Evolutionary conservation across 768 basidiomycete genomes (phyloP), one percentile per base, ranked within the genome.

Genomic region (Suillus ampliporus): DNA sequence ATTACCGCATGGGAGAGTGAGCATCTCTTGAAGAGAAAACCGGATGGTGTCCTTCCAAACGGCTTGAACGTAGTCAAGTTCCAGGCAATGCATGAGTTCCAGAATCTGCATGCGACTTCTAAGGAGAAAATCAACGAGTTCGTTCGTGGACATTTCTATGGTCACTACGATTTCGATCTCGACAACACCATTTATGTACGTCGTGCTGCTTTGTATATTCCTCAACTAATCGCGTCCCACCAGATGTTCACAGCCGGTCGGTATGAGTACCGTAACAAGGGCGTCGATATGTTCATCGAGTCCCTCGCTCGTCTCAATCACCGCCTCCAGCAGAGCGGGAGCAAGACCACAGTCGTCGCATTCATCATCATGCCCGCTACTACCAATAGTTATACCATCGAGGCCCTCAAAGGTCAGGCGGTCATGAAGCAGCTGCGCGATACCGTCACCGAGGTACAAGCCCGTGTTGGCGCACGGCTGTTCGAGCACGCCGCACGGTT

Each of bases 61-160:
- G 97, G 97, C 38, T 84, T 99, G 64, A 99, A 99, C 68, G 97
- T 99, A 63, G 89, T 94, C 84, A 99, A 99, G 77, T 99, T 99
- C 79, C 92, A 95, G 69, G 97, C 97, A 13, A 98, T 99, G 90
- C 97, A 99, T 83, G 97, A 99, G 75, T 98, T 98, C 81, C 95
- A 95, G 74, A 98, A 99, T 75, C 74, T 97, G 61, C 97, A 99
- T 71, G 88, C 94, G 0, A 89, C 88, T 2, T 84, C 91, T 59
- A 99, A 99, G 77, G 89, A 89, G n/a, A 99, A 99, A 80, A 99
- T 99, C 73, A 91, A 98, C 79, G 97, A 99, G 71, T 99, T 99
- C 66, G 86, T 98, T 53, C 85, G 95, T 46, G 97, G 97, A 15
- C 97, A 99, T 74, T 99, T 99, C 79, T 99, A 99, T 74, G 97